Base-by-base conservation (phyloP, 1,284 basidiomycete species). In the Trichosporon asahii region DNA sequence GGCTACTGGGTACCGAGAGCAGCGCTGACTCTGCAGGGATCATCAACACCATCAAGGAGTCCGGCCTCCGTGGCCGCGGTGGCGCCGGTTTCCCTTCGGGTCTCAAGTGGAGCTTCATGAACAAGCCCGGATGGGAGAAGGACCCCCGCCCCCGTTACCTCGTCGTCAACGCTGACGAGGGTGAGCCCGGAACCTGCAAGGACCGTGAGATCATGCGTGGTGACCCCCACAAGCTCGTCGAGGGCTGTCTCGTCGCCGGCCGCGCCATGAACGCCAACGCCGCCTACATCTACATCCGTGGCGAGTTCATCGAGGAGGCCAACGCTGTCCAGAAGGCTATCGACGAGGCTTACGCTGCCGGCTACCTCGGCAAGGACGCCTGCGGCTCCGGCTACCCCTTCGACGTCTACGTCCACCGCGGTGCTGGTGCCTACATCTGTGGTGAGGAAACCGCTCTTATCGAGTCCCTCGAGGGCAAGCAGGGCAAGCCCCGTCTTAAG, bases 221-320 rank as follows among this genome's bases (percentile, higher is more conserved):
- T 37, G 96, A 98, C 84, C 96, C 96, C 1, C 96, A 98, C 87
- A 99, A 98, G 83, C 91, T 99, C 70, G 88, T 99, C 77, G 97
- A 99, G 84, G 96, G 96, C 35, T 99, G 97, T 84, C 89, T 99
- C 66, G 91, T 99, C 71, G 96, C 96, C 64, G 96, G 96, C n/a
- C 91, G 96, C 71, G 91, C 88, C 21, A 99, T 98, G 96, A 98
- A 98, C 84, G 96, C 95, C 65, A 96, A n/a, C 53, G 46, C 76
- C 68, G 96, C 96, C 35, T 99, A 98, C 88, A 99, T 99, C 84
- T 99, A 98, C 85, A 95, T 98, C 78, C 95, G 97, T 76, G 96
- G 96, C 78, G 96, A 99, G 85, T 99, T 99, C 85, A 91, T 92
- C 85, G 92, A 95, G 83, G 96, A 98, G 85, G 95, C 94, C 1